A percentile compares a stretch with the other conserved stretches of the same genome.
These are phyloP conservation scores for Mucor racemosus DNA, from an alignment of 371 early-diverging fungal genomes.

Conservation along the genomic window DNA sequence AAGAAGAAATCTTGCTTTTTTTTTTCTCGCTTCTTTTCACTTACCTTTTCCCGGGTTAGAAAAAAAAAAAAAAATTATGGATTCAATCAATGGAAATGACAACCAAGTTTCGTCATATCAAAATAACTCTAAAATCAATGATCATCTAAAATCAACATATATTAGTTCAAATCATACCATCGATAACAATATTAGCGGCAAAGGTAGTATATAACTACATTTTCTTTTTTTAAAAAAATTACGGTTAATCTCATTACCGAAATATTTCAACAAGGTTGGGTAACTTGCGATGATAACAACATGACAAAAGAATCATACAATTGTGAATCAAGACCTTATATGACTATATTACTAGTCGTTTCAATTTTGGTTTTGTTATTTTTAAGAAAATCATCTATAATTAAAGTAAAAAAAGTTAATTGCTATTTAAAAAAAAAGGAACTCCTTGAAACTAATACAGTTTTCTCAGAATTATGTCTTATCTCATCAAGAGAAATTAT, in stretches of 20 bases:
- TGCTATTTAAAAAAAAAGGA: not conserved
- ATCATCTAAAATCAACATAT: not conserved
- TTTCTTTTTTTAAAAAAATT: not conserved
- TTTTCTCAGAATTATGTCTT: slow-evolving; percentile 12
- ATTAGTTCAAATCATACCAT: not conserved
- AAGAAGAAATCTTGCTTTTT: not conserved
- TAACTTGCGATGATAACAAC: slow-evolving; percentile 1
- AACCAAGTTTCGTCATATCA: not conserved
- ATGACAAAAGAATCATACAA: not conserved
- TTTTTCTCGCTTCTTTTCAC: not conserved
- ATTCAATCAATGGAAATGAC: not conserved
- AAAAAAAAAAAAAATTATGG: not conserved
- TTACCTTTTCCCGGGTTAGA: not conserved
- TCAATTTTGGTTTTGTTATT: slow-evolving; percentile 9
- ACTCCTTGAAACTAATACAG: not conserved
- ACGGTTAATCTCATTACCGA: slow-evolving; percentile 4
- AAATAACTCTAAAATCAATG: not conserved
- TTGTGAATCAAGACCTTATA: slow-evolving; percentile 17
- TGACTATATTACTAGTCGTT: slow-evolving; percentile 13
- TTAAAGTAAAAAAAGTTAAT: slow-evolving; percentile 9
- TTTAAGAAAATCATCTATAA: slow-evolving; percentile 11
- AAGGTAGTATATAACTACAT: not conserved
- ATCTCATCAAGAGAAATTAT: slow-evolving; percentile 1
- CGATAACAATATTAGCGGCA: not conserved
- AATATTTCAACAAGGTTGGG: not conserved